phyloP scores from a whole-genome alignment of 2,329 filamentous ascomycete species.

The Drechslera avenae region DNA sequence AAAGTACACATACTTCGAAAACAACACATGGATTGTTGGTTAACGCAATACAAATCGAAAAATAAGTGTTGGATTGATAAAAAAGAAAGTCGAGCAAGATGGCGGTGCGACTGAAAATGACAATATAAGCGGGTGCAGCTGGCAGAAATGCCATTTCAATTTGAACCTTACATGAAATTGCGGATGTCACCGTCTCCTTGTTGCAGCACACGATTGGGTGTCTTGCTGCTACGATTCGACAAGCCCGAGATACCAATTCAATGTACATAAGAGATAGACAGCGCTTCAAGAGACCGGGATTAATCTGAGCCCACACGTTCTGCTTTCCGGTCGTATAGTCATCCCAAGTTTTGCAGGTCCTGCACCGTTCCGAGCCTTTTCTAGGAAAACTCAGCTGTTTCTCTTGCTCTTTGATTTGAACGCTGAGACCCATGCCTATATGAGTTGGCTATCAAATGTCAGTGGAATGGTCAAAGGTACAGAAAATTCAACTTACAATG shows the following conservation, averaged over 20 bases:
- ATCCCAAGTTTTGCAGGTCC: slow-evolving; percentile 36
- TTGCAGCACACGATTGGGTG: too few relatives aligned
- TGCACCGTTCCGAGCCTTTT: slow-evolving; percentile 29
- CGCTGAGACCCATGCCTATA: slow-evolving; percentile 32
- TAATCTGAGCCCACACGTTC: slow-evolving; percentile 44
- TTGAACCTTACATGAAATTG: too few relatives aligned
- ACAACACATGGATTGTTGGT: too few relatives aligned
- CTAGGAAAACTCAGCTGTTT: slow-evolving; percentile 27
- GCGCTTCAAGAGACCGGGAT: slow-evolving; percentile 48
- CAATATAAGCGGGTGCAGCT: too few relatives aligned
- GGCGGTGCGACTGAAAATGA: too few relatives aligned
- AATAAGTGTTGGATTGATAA: not conserved
- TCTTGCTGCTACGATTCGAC: not conserved
- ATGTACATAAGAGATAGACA: slow-evolving; percentile 26
- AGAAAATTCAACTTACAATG: slow-evolving; percentile 16
- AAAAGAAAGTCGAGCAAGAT: not conserved
- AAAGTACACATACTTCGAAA: too few relatives aligned
- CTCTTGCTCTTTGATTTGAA: slow-evolving; percentile 36
- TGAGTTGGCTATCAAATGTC: slow-evolving; percentile 26
- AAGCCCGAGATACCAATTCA: not conserved
- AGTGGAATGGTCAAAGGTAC: not conserved
- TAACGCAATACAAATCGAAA: not conserved
- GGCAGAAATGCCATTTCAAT: too few relatives aligned
- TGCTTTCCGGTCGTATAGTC: slow-evolving; percentile 19
- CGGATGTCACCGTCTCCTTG: too few relatives aligned